Conservation (phyloP, 1,284 basidiomycete genomes). For the Moesziomyces parantarcticus region DNA sequence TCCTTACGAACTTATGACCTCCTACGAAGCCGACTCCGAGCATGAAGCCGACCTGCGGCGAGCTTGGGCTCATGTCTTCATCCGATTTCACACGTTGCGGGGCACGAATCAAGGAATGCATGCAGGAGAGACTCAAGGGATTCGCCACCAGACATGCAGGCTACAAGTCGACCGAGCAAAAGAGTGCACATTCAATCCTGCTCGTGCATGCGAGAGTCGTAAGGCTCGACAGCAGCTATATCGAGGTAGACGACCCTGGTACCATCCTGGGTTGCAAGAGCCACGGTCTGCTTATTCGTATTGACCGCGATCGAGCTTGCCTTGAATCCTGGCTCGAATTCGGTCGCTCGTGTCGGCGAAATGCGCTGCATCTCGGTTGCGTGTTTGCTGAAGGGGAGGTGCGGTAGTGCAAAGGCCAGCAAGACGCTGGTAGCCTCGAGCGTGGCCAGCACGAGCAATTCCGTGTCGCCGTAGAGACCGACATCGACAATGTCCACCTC, state of each 20-base stretch:
- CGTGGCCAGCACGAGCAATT: constrained; percentile 25
- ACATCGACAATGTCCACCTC: constrained; percentile 21
- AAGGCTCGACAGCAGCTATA: constrained; percentile 10
- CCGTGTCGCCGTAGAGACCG: constrained; percentile 23
- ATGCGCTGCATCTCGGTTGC: not conserved
- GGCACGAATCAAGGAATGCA: too few relatives aligned
- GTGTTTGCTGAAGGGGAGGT: constrained; percentile 7
- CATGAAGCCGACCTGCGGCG: too few relatives aligned
- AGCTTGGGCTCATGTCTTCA: too few relatives aligned
- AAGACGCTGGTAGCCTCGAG: constrained; percentile 8
- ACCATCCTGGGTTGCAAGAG: constrained; percentile 17
- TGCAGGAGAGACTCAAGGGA: too few relatives aligned
- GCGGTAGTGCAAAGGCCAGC: constrained; percentile 12
- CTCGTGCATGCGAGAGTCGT: not conserved
- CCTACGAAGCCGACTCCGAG: too few relatives aligned
- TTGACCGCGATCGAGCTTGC: constrained; percentile 32
- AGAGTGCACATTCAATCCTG: not conserved
- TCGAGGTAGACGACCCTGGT: constrained; percentile 35
- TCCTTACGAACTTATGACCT: too few relatives aligned
- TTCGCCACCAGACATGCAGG: too few relatives aligned
- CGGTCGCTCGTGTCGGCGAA: constrained; percentile 16
- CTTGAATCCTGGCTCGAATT: constrained; percentile 24
- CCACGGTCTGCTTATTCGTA: constrained; percentile 35
- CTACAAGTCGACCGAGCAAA: too few relatives aligned
- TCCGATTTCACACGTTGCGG: too few relatives aligned